Evolutionary conservation across 2,329 filamentous ascomycete genomes (phyloP).

Genomic region (Alternaria postmessia): DNA sequence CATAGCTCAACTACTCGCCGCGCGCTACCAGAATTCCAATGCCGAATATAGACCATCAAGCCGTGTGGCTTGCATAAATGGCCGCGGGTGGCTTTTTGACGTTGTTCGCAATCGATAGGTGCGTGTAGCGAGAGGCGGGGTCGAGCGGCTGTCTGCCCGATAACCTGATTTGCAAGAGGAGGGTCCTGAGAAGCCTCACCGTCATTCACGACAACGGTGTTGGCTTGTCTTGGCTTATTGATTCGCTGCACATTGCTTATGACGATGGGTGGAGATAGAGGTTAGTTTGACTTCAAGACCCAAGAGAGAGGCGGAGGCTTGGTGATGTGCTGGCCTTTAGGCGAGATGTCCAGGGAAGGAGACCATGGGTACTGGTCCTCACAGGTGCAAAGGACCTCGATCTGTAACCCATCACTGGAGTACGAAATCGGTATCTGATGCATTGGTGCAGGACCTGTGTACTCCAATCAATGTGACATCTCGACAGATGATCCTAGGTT

Average conservation of each 20-base stretch:
- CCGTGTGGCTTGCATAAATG: slow-evolving; percentile 2
- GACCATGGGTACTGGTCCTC: background rate
- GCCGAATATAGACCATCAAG: background rate
- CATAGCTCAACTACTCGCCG: background rate
- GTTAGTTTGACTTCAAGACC: background rate
- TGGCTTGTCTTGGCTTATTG: background rate
- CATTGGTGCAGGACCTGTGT: background rate
- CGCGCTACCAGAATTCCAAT: background rate
- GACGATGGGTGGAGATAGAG: background rate
- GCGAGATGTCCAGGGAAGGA: background rate
- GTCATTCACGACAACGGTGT: background rate
- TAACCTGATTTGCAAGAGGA: background rate
- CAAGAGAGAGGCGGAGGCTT: background rate
- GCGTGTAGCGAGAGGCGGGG: background rate
- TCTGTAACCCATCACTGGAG: background rate
- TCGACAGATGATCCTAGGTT: background rate
- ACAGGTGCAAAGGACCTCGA: background rate
- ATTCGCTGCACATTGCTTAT: background rate
- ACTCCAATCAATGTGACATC: background rate
- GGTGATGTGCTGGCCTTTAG: background rate
- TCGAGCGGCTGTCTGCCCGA: background rate
- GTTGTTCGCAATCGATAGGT: background rate
- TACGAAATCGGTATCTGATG: background rate
- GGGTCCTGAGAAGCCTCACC: background rate
- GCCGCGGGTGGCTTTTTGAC: background rate